phyloP scores from a whole-genome alignment of 139 green algal genomes.

The Chlamydomonas applanata region DNA sequence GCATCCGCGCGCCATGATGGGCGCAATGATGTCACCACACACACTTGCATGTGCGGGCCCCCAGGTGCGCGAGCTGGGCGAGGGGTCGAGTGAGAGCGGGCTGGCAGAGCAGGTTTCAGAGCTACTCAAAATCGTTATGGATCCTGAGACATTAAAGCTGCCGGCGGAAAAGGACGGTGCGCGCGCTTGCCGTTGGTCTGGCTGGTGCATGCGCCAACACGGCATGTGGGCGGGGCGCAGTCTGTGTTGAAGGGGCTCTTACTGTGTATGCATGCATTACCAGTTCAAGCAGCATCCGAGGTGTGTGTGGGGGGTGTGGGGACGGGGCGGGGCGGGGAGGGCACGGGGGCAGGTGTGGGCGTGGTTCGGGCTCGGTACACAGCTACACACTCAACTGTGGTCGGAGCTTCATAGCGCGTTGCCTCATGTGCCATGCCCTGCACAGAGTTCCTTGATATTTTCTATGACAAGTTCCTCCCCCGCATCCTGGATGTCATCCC shows the following conservation, averaged over 20 bases:
- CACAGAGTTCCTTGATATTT: conserved; percentile 89
- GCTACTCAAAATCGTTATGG: conserved; percentile 71
- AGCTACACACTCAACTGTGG: too few relatives aligned
- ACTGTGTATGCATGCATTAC: too few relatives aligned
- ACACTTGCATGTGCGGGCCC: background rate
- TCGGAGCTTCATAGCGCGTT: too few relatives aligned
- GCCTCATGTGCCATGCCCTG: background rate
- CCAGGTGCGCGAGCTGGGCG: conserved; percentile 31
- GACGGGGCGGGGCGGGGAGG: too few relatives aligned
- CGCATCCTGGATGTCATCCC: conserved; percentile 17
- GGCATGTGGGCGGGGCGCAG: too few relatives aligned
- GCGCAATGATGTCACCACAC: too few relatives aligned
- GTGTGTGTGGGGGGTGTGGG: too few relatives aligned
- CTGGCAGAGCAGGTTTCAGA: conserved; percentile 85
- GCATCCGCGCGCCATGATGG: too few relatives aligned
- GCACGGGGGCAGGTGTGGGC: too few relatives aligned
- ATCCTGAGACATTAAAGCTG: conserved; percentile 82
- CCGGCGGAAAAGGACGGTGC: conserved; percentile 69
- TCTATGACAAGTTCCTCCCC: conserved; percentile 79
- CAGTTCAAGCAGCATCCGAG: too few relatives aligned
- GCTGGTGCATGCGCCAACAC: background rate
- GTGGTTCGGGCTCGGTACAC: too few relatives aligned
- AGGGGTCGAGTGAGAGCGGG: conserved; percentile 45
- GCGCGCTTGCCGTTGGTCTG: background rate
- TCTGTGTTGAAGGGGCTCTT: too few relatives aligned